Conservation (phyloP, 345 rosid species). For the Citrus hindsii region DNA sequence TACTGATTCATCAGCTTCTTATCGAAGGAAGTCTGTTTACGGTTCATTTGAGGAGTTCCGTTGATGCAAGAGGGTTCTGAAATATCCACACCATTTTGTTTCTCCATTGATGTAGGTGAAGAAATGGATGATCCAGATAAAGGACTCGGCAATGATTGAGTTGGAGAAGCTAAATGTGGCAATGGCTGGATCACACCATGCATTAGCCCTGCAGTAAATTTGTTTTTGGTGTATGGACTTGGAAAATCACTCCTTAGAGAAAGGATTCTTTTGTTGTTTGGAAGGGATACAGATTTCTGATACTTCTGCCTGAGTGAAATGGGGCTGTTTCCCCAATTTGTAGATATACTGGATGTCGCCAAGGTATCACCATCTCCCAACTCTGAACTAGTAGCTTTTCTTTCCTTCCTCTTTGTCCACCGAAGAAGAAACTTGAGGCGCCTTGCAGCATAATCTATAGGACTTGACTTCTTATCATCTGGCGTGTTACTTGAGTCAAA, state of each 20-base stretch:
- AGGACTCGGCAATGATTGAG: constrained; percentile 42
- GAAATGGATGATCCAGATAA: constrained; percentile 33
- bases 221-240: constrained; percentile 65
- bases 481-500: constrained; percentile 16
- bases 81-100: constrained; percentile 17
- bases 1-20: constrained; percentile 61
- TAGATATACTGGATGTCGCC: constrained; percentile 20
- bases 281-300: constrained; percentile 37
- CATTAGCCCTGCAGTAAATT: constrained; percentile 54
- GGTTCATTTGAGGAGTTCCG: constrained; percentile 13
- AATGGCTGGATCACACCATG: constrained; percentile 70
- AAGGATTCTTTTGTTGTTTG: constrained; percentile 37
- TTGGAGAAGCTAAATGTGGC: constrained; percentile 33
- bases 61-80: constrained; percentile 6
- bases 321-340: constrained; percentile 30
- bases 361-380: constrained; percentile 23
- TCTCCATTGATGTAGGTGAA: constrained; percentile 34
- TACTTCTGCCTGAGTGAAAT: constrained; percentile 71
- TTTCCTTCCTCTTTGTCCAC: constrained; percentile 58
- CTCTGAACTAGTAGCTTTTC: constrained; percentile 20
- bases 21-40: constrained; percentile 38
- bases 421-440: constrained; percentile 64
- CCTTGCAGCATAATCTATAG: constrained; percentile 38
- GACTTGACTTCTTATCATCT: constrained; percentile 22
- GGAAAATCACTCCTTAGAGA: constrained; percentile 57